A percentile compares a stretch with the other conserved stretches of the same genome.
These are phyloP conservation scores for Kewa caespitosa DNA, from an alignment of 179 eudicot species.

Conservation along the genomic window DNA sequence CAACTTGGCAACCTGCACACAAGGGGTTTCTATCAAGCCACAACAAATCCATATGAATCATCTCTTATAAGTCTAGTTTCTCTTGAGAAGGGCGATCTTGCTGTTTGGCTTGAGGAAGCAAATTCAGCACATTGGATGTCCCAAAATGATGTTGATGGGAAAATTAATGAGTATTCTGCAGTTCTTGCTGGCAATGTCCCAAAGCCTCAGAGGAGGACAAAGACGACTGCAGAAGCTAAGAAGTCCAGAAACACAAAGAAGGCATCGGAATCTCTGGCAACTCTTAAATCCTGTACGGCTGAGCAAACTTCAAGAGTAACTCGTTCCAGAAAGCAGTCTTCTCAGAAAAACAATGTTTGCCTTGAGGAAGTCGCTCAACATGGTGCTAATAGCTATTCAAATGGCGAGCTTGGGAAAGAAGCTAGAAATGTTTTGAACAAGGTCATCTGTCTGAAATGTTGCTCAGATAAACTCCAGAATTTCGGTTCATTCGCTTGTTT, in stretches of 20 bases:
- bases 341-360: constrained; percentile 30
- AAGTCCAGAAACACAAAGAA: constrained; percentile 52
- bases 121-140: constrained; percentile 16
- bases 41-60: constrained; percentile 44
- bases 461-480: constrained; percentile 34
- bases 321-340: constrained; percentile 53
- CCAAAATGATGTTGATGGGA: constrained; percentile 23
- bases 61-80: constrained; percentile 52
- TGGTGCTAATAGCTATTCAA: constrained; percentile 19
- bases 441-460: constrained; percentile 66
- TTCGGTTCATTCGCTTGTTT: constrained; percentile 42
- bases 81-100: constrained; percentile 50
- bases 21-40: constrained; percentile 27
- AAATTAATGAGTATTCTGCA: constrained; percentile 2
- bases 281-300: constrained; percentile 28
- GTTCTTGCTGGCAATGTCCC: constrained; percentile 4
- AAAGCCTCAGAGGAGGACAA: constrained; percentile 23
- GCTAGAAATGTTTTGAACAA: constrained; percentile 33
- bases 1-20: constrained; percentile 61
- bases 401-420: constrained; percentile 28
- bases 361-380: constrained; percentile 20
- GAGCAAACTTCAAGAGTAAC: constrained; percentile 46
- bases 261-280: constrained; percentile 31
- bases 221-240: constrained; percentile 30
- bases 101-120: constrained; percentile 36